phyloP scores from a whole-genome alignment of 2,329 filamentous ascomycete species.

The Thielaviopsis musarum region DNA sequence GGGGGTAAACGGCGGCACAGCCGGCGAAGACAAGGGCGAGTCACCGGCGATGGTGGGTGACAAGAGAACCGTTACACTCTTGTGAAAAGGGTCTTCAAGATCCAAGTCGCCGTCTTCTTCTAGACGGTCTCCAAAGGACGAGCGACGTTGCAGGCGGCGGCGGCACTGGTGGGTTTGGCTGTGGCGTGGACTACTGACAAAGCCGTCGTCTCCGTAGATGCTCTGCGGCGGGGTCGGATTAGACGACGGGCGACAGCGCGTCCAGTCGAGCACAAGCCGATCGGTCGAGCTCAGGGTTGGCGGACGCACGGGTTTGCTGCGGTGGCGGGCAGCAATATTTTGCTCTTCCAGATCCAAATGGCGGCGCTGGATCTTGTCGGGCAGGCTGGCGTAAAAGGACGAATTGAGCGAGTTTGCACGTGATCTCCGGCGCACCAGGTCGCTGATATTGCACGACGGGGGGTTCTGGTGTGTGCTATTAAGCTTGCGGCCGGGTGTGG shows the following conservation, averaged over 20 bases:
- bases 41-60: conserved; percentile 7
- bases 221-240: conserved; percentile 11
- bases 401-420: conserved; percentile 36
- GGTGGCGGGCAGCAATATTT: conserved; percentile 17
- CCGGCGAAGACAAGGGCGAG: conserved; percentile 2
- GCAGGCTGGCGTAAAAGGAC: conserved; percentile 52
- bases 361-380: conserved; percentile 54
- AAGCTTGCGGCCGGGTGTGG: conserved; percentile 6
- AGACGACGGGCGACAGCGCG: conserved; percentile 8
- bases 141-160: conserved; percentile 17
- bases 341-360: conserved; percentile 60
- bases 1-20: not conserved
- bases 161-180: conserved; percentile 24
- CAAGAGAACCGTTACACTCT: conserved; percentile 7
- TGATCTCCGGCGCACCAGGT: conserved; percentile 19
- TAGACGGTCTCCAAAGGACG: conserved; percentile 5
- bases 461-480: not conserved
- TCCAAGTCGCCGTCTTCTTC: conserved; percentile 9
- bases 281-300: conserved; percentile 7
- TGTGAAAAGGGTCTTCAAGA: conserved; percentile 9
- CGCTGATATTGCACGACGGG: conserved; percentile 17
- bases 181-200: conserved; percentile 32
- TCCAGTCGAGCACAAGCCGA: conserved; percentile 9
- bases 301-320: not conserved
- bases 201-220: conserved; percentile 10